Percentiles rank a stretch among this genome's conserved stretches.
These are phyloP conservation scores for Avena eriantha DNA, from an alignment of 176 grass and related monocot genomes.

Conservation along the genomic window DNA sequence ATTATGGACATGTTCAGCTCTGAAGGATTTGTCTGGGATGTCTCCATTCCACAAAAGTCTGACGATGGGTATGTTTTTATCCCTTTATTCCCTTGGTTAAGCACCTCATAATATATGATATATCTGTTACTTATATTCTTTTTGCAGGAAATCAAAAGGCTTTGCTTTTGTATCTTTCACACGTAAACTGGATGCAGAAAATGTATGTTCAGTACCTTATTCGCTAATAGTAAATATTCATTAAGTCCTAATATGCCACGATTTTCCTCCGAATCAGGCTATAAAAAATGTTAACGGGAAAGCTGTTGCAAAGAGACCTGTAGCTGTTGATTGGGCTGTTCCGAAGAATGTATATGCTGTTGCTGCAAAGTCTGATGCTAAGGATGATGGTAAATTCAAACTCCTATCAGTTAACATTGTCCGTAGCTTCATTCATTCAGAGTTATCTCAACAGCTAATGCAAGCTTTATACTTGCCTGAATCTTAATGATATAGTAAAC, in stretches of 20 bases:
- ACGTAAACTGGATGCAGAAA: constrained; percentile 94
- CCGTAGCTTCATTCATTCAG: not conserved
- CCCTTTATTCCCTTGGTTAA: constrained; percentile 38
- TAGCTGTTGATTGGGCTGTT: constrained; percentile 98
- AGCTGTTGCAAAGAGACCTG: constrained; percentile 74
- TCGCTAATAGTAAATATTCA: constrained; percentile 35
- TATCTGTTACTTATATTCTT: constrained; percentile 24
- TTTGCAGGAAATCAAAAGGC: constrained; percentile 89
- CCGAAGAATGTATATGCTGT: constrained; percentile 83
- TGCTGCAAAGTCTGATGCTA: constrained; percentile 60
- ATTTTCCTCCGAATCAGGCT: constrained; percentile 64
- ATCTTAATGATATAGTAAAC: constrained; percentile 16
- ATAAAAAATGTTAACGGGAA: constrained; percentile 92
- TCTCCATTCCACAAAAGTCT: constrained; percentile 81
- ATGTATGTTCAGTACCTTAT: constrained; percentile 61
- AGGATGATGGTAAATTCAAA: constrained; percentile 60
- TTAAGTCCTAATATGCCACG: constrained; percentile 32
- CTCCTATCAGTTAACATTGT: constrained; percentile 9
- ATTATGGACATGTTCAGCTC: constrained; percentile 73
- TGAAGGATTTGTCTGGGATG: constrained; percentile 93
- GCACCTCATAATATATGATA: constrained; percentile 31
- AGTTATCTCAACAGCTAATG: constrained; percentile 16
- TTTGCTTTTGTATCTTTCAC: constrained; percentile 99
- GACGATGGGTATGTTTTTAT: constrained; percentile 66
- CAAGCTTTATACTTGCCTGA: constrained; percentile 23